Conservation (phyloP, 228 moss, liverwort and hornwort genomes). For the Sphagnum fallax region DNA sequence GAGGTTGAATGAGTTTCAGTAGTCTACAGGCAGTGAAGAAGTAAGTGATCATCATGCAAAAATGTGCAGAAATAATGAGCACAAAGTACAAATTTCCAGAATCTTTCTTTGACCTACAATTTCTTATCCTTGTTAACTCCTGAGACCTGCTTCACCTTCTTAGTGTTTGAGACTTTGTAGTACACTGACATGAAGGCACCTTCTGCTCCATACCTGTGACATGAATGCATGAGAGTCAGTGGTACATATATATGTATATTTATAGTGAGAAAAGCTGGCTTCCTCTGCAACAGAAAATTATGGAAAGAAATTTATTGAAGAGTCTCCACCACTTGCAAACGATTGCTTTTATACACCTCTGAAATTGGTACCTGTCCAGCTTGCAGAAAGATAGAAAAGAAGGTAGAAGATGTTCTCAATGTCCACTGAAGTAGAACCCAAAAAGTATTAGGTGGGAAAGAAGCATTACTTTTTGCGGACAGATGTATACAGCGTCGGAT, state of each 20-base stretch:
- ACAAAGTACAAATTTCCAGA: too few species aligned
- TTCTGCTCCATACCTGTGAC: conserved; percentile 43
- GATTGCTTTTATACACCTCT: too few species aligned
- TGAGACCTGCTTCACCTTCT: conserved; percentile 20
- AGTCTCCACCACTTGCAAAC: too few species aligned
- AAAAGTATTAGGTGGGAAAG: background rate
- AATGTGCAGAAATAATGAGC: too few species aligned
- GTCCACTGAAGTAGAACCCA: too few species aligned
- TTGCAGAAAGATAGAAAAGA: too few species aligned
- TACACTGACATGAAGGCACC: conserved; percentile 56
- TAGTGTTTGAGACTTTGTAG: conserved; percentile 58
- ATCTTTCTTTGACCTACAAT: background rate
- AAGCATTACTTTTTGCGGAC: conserved; percentile 35
- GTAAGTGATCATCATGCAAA: too few species aligned
- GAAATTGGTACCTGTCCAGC: background rate
- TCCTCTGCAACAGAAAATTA: too few species aligned
- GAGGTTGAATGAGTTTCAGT: too few species aligned
- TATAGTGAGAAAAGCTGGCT: background rate
- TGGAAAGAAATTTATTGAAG: too few species aligned
- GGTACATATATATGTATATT: background rate
- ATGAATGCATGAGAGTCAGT: background rate
- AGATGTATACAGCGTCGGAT: conserved; percentile 32
- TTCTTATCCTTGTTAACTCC: conserved; percentile 13
- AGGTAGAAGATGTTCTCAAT: too few species aligned
- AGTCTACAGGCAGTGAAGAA: too few species aligned